Evolutionary conservation across 73 alveolate species (phyloP).

Genomic region (Stentor roeselii): DNA sequence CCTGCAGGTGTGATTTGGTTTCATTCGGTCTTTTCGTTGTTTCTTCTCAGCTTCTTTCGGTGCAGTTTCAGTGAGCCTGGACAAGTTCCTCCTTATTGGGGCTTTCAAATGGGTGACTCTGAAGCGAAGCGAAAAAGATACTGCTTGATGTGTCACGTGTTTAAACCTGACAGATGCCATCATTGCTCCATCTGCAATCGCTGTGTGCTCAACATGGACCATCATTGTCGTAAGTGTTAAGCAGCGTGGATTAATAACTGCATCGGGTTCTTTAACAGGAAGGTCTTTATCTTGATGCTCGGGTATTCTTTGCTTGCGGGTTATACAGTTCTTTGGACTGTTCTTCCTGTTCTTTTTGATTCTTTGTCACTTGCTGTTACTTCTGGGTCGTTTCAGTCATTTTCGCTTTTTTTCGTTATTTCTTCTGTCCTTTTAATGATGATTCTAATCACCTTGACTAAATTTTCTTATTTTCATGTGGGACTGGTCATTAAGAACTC

Average conservation of each 20-base stretch:
- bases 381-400: not conserved
- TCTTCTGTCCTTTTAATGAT: slow-evolving; percentile 26
- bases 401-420: slow-evolving; percentile 1
- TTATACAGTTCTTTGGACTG: not conserved
- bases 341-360: not conserved
- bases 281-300: slow-evolving; percentile 42
- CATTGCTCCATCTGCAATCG: slow-evolving; percentile 61
- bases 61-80: not conserved
- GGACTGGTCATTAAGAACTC: slow-evolving; percentile 73
- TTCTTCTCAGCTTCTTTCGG: not conserved
- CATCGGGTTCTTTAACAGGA: slow-evolving; percentile 54
- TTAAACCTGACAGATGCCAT: slow-evolving; percentile 66
- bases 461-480: slow-evolving; percentile 82
- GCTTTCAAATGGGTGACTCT: slow-evolving; percentile 76
- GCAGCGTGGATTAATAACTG: slow-evolving; percentile 61
- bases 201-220: slow-evolving; percentile 67
- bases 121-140: slow-evolving; percentile 82
- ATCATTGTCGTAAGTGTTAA: slow-evolving; percentile 49
- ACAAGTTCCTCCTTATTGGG: slow-evolving; percentile 40
- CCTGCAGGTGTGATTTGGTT: slow-evolving; percentile 33
- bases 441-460: slow-evolving; percentile 67
- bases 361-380: no score
- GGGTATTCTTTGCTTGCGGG: slow-evolving; percentile 30
- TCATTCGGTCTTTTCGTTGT: not conserved
- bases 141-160: slow-evolving; percentile 41